Percentiles rank a stretch among this genome's conserved stretches.
These are phyloP conservation scores for Shiraia sp. DNA, from an alignment of 2,329 filamentous ascomycete species.

Conservation along the genomic window DNA sequence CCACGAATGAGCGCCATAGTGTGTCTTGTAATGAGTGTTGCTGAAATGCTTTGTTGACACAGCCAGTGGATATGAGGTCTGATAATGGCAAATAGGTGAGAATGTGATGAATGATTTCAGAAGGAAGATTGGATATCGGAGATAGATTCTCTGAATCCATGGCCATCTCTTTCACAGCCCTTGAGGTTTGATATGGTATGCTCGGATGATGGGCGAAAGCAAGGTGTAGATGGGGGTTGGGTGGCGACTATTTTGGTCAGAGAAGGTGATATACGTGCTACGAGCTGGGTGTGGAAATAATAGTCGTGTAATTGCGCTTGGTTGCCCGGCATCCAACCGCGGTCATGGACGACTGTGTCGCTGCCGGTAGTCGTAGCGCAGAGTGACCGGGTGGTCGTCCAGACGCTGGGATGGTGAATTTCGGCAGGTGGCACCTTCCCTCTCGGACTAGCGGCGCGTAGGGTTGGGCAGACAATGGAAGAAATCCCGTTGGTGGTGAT, in stretches of 20 bases:
- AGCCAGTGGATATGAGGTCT: slow-evolving; percentile 64
- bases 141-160: slow-evolving; percentile 19
- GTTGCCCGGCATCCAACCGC: no score
- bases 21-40: slow-evolving; percentile 66
- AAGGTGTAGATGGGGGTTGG: no score
- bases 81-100: slow-evolving; percentile 66
- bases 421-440: slow-evolving; percentile 5
- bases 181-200: no score
- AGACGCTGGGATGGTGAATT: not conserved
- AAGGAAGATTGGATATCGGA: slow-evolving; percentile 64
- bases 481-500: slow-evolving; percentile 4
- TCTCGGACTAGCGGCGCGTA: slow-evolving; percentile 1
- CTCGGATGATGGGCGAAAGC: no score
- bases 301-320: no score
- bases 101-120: slow-evolving; percentile 76
- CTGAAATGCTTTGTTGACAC: slow-evolving; percentile 64
- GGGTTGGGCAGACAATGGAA: not conserved
- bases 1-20: slow-evolving; percentile 73
- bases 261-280: no score
- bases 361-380: not conserved
- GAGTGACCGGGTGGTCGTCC: not conserved
- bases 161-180: not conserved
- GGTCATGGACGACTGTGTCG: no score
- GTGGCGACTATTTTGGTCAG: no score
- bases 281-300: no score